Base-by-base conservation (phyloP, 768 basidiomycete species). In the Mycena filopes region DNA sequence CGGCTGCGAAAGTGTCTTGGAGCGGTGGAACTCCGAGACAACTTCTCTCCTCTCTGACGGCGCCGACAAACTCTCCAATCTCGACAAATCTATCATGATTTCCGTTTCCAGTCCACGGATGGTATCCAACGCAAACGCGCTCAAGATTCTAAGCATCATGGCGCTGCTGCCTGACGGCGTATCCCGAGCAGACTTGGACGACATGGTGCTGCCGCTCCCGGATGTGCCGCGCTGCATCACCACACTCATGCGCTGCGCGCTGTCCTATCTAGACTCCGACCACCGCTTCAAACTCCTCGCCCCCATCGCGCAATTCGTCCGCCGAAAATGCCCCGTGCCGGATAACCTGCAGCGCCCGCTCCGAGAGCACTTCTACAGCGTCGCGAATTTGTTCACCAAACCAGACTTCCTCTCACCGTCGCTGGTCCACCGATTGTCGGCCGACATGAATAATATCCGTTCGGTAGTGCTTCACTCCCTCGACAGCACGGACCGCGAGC, bases 1-100 rank as follows among this genome's bases (percentile, higher is more conserved):
- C 25, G 58, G 49, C 7, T 50, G 47, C 26, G 15, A 38, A 21
- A 28, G 9, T 13, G 26, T 42, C 3, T n/a, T 51, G 7, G 13
- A 33, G 36, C 33, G 33, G 9, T 60, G 58, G 58, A 7, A 33
- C 11, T 18, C 16, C 12, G 58, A 60, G 20, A 40, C 33, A 7
- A 51, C 49, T 13, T 38, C 38, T 48, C 29, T 60, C 7, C 38
- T 60, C 20, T 60, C 58, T 7, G 58, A 60, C 25, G 54, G 41
- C 23, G 20, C 28, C 11, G 54, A 55, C 54, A 55, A 55, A 33
- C 54, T 26, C 25, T 41, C 54, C 12, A 55, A 55, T 26, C 54
- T 55, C 4, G 38, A 55, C 25, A 55, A 26, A 15, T 55, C 40
- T 9, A 55, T 55, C 23, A 42, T 55, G 40, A 42, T 55, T 12